Conservation (phyloP, 176 grass and related monocot species). For the Lolium rigidum region DNA sequence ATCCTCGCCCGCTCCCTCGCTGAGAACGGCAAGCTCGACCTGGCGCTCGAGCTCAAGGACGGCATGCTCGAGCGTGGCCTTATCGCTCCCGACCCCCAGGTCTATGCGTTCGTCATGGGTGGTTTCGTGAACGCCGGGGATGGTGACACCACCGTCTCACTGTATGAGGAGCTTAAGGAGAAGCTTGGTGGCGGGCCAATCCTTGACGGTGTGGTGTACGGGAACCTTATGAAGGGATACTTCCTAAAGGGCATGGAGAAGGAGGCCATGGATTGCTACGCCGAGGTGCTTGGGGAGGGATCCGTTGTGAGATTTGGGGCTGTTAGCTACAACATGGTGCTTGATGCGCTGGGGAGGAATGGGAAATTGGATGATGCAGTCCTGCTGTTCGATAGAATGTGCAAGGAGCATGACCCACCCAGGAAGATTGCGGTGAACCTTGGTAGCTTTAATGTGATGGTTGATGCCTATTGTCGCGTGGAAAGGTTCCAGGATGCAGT, state of each 20-base stretch:
- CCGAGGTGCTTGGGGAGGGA: slow-evolving; percentile 59
- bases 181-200: slow-evolving; percentile 54
- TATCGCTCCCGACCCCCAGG: slow-evolving; percentile 67
- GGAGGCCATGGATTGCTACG: slow-evolving; percentile 67
- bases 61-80: slow-evolving; percentile 76
- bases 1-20: slow-evolving; percentile 87
- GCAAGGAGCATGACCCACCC: slow-evolving; percentile 65
- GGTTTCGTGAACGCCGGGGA: slow-evolving; percentile 67
- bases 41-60: slow-evolving; percentile 81
- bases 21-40: slow-evolving; percentile 72
- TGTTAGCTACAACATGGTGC: slow-evolving; percentile 72
- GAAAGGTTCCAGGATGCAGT: slow-evolving; percentile 70
- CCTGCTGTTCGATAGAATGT: slow-evolving; percentile 74
- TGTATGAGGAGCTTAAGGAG: slow-evolving; percentile 83
- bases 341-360: slow-evolving; percentile 72
- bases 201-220: slow-evolving; percentile 70
- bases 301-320: slow-evolving; percentile 66
- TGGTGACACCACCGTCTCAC: slow-evolving; percentile 48
- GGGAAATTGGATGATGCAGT: slow-evolving; percentile 68
- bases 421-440: slow-evolving; percentile 71
- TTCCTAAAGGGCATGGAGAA: slow-evolving; percentile 79
- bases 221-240: slow-evolving; percentile 89
- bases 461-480: slow-evolving; percentile 67
- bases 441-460: slow-evolving; percentile 82
- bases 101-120: slow-evolving; percentile 75